Evolutionary conservation across 1,139 yeast genomes (phyloP).

Genomic region (Debaryomyces robertsiae): DNA sequence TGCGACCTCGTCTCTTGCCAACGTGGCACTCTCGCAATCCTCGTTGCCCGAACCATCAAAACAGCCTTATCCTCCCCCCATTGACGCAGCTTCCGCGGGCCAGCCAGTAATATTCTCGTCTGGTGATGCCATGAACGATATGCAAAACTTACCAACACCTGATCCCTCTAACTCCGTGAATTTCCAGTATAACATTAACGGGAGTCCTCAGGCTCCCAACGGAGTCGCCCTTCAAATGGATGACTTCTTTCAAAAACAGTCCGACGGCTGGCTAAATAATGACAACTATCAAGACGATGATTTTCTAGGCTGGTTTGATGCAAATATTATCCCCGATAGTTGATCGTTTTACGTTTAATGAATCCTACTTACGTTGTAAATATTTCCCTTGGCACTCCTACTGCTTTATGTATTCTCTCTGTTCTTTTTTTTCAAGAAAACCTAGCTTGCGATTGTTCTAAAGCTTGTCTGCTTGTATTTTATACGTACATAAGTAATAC

Average conservation of each 20-base stretch:
- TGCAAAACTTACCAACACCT: constrained; percentile 2
- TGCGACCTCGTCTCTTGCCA: neutral
- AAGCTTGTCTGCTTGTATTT: no score
- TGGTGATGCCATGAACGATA: constrained; percentile 2
- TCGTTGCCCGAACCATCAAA: neutral
- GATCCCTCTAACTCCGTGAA: constrained; percentile 6
- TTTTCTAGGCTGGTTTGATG: constrained; percentile 94
- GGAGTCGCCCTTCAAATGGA: constrained; percentile 49
- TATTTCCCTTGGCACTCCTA: neutral
- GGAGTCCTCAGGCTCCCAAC: constrained; percentile 11
- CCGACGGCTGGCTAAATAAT: constrained; percentile 74
- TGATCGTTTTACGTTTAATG: constrained; percentile 9
- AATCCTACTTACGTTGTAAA: constrained; percentile 4
- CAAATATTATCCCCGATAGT: constrained; percentile 41
- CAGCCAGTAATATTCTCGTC: constrained; percentile 7
- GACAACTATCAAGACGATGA: constrained; percentile 75
- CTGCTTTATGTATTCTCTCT: no score
- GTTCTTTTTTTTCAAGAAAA: no score
- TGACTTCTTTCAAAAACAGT: constrained; percentile 73
- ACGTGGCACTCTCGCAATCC: neutral
- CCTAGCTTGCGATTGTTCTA: no score
- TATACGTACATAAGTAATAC: no score
- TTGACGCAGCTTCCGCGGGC: constrained; percentile 5
- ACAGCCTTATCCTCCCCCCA: constrained; percentile 1
- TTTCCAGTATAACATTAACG: constrained; percentile 10